Evolutionary conservation across 148 eudicot species (phyloP).

Genomic region (Persicaria tinctoria): DNA sequence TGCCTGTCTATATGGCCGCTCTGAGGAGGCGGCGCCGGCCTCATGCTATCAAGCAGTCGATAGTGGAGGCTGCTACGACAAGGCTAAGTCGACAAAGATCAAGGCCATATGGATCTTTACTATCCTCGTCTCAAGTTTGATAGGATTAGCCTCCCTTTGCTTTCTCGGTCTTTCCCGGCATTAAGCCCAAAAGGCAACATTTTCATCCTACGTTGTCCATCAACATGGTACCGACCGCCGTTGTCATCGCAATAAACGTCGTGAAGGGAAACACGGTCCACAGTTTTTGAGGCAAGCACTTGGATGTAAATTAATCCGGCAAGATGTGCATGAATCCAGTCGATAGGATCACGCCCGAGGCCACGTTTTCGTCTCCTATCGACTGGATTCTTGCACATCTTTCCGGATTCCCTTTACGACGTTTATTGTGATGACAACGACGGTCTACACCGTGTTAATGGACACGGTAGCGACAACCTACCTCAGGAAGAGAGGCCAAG

Average conservation of each 20-base stretch:
- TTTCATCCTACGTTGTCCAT: conserved; percentile 31
- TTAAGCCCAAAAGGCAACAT: conserved; percentile 30
- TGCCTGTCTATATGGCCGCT: no score
- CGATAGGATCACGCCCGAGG: conserved; percentile 46
- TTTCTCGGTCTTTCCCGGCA: conserved; percentile 29
- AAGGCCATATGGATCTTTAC: no score
- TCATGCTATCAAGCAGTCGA: no score
- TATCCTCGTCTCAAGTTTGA: no score
- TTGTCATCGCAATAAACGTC: conserved; percentile 44
- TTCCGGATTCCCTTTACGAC: conserved; percentile 60
- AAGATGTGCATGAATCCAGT: conserved; percentile 65
- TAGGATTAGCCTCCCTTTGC: conserved; percentile 21
- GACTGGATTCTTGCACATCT: conserved; percentile 60
- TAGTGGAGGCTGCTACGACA: no score
- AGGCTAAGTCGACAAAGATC: no score
- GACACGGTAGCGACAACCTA: conserved; percentile 14
- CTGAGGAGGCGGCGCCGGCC: no score
- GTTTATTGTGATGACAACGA: conserved; percentile 45
- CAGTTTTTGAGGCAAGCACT: conserved; percentile 41
- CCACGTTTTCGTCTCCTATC: conserved; percentile 15
- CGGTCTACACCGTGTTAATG: conserved; percentile 40
- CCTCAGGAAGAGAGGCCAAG: conserved; percentile 19
- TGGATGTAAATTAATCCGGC: conserved; percentile 52
- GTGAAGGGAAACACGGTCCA: conserved; percentile 46
- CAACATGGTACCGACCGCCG: conserved; percentile 41